These are phyloP conservation scores for Luzula sylvatica DNA, from an alignment of 176 grass and related monocot genomes.

Conservation along the genomic window DNA sequence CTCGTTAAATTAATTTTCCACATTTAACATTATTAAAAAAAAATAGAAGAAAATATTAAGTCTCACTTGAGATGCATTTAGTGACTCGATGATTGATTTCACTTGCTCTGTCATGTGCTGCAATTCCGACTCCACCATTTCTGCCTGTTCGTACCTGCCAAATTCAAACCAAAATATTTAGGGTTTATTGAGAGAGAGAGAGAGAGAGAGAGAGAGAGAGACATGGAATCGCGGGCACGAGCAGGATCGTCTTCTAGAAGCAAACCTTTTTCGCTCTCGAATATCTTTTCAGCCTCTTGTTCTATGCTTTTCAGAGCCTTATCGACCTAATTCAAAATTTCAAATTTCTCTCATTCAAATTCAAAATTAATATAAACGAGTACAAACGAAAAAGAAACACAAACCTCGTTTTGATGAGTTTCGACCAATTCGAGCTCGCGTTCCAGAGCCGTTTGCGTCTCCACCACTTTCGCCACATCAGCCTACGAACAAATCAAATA, in stretches of 20 bases:
- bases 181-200: background rate
- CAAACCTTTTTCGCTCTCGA: constrained; percentile 67
- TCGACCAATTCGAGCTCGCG: constrained; percentile 93
- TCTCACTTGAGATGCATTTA: constrained; percentile 77
- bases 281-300: constrained; percentile 85
- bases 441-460: constrained; percentile 90
- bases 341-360: background rate
- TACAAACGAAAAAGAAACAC: background rate
- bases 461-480: constrained; percentile 98
- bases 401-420: constrained; percentile 92
- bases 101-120: constrained; percentile 97
- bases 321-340: constrained; percentile 54
- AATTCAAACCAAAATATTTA: constrained; percentile 2
- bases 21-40: constrained; percentile 3
- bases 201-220: constrained; percentile 22
- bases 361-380: background rate
- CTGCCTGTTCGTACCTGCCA: constrained; percentile 87
- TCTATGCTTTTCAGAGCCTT: constrained; percentile 92
- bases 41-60: constrained; percentile 7
- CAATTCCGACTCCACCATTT: constrained; percentile 78
- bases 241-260: constrained; percentile 89
- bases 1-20: too few species aligned
- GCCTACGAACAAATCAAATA: constrained; percentile 38
- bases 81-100: constrained; percentile 87
- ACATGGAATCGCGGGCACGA: constrained; percentile 88